Evolutionary conservation across 2,329 filamentous ascomycete species (phyloP), one percentile per base, ranked within the genome.

Genomic region (Microcyclosporella mali): DNA sequence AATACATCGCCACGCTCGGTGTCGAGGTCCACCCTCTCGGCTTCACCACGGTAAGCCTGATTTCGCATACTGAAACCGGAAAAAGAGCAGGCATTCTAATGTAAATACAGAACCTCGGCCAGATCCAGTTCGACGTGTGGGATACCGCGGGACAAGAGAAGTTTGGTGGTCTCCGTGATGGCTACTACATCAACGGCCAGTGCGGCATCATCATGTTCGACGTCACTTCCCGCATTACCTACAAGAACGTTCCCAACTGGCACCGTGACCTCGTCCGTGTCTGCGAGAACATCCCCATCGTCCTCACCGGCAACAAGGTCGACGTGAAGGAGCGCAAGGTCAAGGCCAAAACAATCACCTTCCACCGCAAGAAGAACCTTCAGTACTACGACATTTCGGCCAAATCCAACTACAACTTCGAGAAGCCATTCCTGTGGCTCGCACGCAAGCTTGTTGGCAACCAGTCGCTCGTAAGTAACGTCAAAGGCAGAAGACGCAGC

Each of bases 181-280:
- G 90, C 61, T 98, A 98, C 83, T 98, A 98, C 79, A 98, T 98
- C 81, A 95, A 95, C 77, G 90, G 90, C 66, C 90, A 97, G 76
- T 97, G 90, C 73, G 90, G 92, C 76, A 95, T 98, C 78, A 97
- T 98, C 83, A 98, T 98, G 90, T 98, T 98, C 72, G 90, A 98
- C 72, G 90, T 98, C 58, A 97, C 92, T 54, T 95, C 90, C 60
- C 87, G 92, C 68, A 97, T 98, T 71, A 98, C 92, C 70, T 98
- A 98, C 85, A 98, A 98, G 85, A 98, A 98, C 78, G 92, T 98
- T 55, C 92, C 92, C 75, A 97, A 97, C 85, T 98, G 92, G 92
- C 92, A 98, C 75, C 92, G 92, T 77, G 92, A 98, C 66, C 82
- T 98, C 62, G 89, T 95, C 73, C 92, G 90, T 73, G 90, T 98